Evolutionary conservation across 257 asterid species (phyloP), one percentile per base, ranked within the genome.

Genomic region (Phtheirospermum japonicum): DNA sequence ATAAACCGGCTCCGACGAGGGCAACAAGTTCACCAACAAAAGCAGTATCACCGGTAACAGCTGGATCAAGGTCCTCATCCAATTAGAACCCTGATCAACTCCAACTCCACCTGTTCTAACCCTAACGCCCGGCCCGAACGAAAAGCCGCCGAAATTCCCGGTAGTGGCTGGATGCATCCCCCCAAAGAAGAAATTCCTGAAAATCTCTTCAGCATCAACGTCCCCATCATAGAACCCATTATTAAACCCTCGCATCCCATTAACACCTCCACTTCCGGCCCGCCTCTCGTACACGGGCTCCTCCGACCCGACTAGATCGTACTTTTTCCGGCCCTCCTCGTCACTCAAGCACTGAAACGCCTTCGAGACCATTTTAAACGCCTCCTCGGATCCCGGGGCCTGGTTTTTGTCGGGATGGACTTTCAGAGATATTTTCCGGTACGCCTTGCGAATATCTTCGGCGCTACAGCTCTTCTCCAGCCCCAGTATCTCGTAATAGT

Each of bases 351-450:
- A 91, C 72, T 91, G 91, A 70, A 91, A 91, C 14, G 97, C 96
- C 79, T 82, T 92, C 2, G 99, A 92, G 0, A 92, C 97, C 80
- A 70, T 79, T 88, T 92, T 92, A 68, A 92, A 92, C n/a, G 95
- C 95, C 70, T 92, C 99, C 73, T 92, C 99, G 1, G 99, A 84
- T 10, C 96, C 99, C 0, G 99, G 99, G 0, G 99, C 96, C 31
- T 74, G 79, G 75, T 92, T 92, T 76, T 92, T 92, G 74, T 89
- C 99, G 10, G 99, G 99, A 76, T 92, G 99, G 62, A 92, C 99
- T 74, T 89, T 92, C 79, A 92, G 61, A 0, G 99, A 92, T 39
- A 92, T 43, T 73, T 86, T 92, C 78, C 96, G 76, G 52, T 92
- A 92, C 2, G 97, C 93, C 79, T 86, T 92, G 17, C 85, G 81